Evolutionary conservation across 2,329 filamentous ascomycete species (phyloP).

Genomic region (Exophiala alcalophila): DNA sequence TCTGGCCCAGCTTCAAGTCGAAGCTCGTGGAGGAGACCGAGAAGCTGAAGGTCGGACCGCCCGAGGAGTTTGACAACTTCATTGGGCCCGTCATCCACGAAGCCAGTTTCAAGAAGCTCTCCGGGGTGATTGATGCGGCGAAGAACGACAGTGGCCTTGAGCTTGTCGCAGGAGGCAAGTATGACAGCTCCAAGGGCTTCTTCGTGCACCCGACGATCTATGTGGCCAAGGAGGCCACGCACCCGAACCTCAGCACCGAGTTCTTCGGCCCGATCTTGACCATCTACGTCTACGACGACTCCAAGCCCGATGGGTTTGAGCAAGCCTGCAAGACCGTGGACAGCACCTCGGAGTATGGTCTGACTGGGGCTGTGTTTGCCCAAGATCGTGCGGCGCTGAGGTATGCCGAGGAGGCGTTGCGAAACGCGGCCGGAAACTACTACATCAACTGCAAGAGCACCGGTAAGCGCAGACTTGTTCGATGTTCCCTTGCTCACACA

Average conservation of each 20-base stretch:
- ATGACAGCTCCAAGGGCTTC: constrained; percentile 70
- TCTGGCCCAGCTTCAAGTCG: constrained; percentile 67
- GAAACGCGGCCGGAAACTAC: constrained; percentile 76
- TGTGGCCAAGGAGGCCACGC: constrained; percentile 62
- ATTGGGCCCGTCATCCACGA: constrained; percentile 78
- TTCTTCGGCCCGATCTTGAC: constrained; percentile 73
- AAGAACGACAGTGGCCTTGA: constrained; percentile 66
- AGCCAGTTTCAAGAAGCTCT: constrained; percentile 71
- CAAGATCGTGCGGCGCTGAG: constrained; percentile 64
- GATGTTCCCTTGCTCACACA: not conserved
- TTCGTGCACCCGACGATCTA: constrained; percentile 77
- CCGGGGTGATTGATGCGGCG: constrained; percentile 67
- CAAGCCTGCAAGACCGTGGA: constrained; percentile 64
- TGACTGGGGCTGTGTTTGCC: constrained; percentile 75
- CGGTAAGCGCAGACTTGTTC: constrained; percentile 34
- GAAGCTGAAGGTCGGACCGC: constrained; percentile 64
- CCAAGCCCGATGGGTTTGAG: constrained; percentile 48
- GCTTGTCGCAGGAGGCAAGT: constrained; percentile 67
- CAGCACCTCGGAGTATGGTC: constrained; percentile 69
- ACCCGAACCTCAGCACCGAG: constrained; percentile 68
- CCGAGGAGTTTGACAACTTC: constrained; percentile 67
- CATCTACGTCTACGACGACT: constrained; percentile 71
- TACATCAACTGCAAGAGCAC: constrained; percentile 80
- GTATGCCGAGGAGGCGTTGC: constrained; percentile 66
- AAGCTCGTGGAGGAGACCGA: constrained; percentile 61